Percentiles rank a stretch among this genome's conserved stretches.
Conservation (phyloP, 2,329 filamentous ascomycete species). For the Pyrenochaeta sp. region DNA sequence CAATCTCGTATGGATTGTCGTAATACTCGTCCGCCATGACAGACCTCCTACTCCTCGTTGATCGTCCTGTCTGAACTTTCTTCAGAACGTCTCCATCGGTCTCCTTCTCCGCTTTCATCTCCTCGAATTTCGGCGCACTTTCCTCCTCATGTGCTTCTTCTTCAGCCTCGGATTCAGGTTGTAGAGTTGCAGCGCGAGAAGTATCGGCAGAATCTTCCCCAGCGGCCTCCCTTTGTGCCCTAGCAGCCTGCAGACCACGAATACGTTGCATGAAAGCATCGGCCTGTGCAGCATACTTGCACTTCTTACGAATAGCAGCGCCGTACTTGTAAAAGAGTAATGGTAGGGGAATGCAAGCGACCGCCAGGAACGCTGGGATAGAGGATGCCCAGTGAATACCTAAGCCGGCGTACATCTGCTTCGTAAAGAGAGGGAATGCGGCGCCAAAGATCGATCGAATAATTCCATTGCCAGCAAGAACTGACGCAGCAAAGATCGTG, state of each 20-base stretch:
- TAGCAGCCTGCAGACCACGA: slow-evolving; percentile 41
- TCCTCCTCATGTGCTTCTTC: slow-evolving; percentile 34
- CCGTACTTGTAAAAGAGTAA: slow-evolving; percentile 81
- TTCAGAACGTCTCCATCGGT: slow-evolving; percentile 30
- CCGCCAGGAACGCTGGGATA: slow-evolving; percentile 75
- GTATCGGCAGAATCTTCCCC: slow-evolving; percentile 24
- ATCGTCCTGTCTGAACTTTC: slow-evolving; percentile 40
- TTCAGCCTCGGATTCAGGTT: slow-evolving; percentile 38
- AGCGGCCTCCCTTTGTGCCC: slow-evolving; percentile 14
- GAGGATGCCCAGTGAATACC: slow-evolving; percentile 78
- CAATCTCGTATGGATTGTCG: slow-evolving; percentile 59
- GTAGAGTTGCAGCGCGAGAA: slow-evolving; percentile 33
- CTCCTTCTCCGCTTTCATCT: slow-evolving; percentile 50
- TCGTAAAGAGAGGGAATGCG: slow-evolving; percentile 79
- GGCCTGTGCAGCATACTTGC: slow-evolving; percentile 74
- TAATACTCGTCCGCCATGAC: slow-evolving; percentile 43
- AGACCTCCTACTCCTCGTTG: slow-evolving; percentile 31
- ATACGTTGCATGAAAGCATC: slow-evolving; percentile 64
- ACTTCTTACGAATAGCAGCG: slow-evolving; percentile 66
- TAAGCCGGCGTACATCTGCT: slow-evolving; percentile 62
- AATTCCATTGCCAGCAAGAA: slow-evolving; percentile 79
- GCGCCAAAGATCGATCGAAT: slow-evolving; percentile 79
- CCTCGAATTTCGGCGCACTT: slow-evolving; percentile 42
- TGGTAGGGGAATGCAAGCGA: slow-evolving; percentile 76
- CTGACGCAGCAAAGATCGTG: slow-evolving; percentile 78